Base-by-base conservation (phyloP, 176 grass and related monocot genomes). In the Stipa capillata region DNA sequence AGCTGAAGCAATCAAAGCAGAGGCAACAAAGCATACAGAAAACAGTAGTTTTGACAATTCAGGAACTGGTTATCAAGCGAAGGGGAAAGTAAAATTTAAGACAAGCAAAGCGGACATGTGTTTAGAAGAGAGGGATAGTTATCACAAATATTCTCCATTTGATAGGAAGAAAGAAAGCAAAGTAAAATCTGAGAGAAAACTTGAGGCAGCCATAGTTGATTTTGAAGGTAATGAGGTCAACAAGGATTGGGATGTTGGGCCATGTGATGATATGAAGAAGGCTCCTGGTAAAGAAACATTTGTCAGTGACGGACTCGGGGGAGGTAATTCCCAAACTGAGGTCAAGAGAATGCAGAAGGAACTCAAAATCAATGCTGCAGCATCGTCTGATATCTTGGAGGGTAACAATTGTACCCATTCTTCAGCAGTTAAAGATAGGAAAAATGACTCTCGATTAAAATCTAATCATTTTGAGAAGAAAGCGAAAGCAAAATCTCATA, bases 161-260 rank as follows among this genome's bases (percentile, higher is more conserved):
- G 53, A 88, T 85, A 56, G 29, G 39, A 77, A 87, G 40, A 83
- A 84, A 86, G 88, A 90, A 84, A 81, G 25, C 49, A 94, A 79
- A 85, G 69, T 34, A 47, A 90, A 77, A 74, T 21, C 72, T 43
- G 77, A 77, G 48, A 77, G 82, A 59, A 49, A 63, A 69, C 47
- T 57, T 75, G 83, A 74, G 66, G 72, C 32, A 72, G 72, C 43
- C 29, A 90, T 80, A 78, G 82, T 71, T 48, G 77, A 86, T 85
- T 83, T 53, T 27, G 85, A 78, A 79, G 79, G 66, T 76, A 61
- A 73, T 27, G 82, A 85, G 54, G 65, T 44, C 58, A 88, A 44
- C 47, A 83, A 77, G 47, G 78, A 86, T 34, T 82, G 76, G 60
- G 79, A 44, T 82, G 68, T 48, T 80, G 81, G 69, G 42, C 25